Conservation (phyloP, 768 basidiomycete species). For the Termitomyces sp. region DNA sequence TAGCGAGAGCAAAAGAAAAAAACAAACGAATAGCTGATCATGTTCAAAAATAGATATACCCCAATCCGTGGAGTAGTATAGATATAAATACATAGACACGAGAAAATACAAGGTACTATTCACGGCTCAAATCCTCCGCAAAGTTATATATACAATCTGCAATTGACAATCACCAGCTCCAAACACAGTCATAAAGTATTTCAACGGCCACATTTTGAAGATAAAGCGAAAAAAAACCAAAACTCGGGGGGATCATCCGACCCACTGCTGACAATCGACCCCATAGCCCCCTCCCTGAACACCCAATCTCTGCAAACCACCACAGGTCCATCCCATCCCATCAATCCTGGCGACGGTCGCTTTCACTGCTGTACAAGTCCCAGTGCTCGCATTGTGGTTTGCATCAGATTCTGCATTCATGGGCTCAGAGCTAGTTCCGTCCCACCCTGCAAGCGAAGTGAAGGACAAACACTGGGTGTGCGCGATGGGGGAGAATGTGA, state of each 20-base stretch:
- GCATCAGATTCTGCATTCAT: neutral
- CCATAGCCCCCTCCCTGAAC: neutral
- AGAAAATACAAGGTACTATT: too few species aligned
- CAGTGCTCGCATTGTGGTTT: neutral
- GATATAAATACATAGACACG: too few species aligned
- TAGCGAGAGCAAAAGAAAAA: too few species aligned
- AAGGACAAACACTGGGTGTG: neutral
- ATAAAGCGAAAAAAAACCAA: too few species aligned
- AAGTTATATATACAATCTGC: too few species aligned
- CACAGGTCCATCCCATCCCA: neutral
- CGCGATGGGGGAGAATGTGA: neutral
- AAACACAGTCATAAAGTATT: too few species aligned
- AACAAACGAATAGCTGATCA: too few species aligned
- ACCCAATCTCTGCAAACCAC: neutral
- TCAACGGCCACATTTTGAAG: too few species aligned
- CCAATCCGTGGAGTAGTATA: too few species aligned
- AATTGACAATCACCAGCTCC: too few species aligned
- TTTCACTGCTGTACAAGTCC: neutral
- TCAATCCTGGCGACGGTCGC: neutral
- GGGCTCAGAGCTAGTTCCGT: slow-evolving; percentile 13
- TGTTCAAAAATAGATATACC: too few species aligned
- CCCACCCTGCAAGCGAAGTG: slow-evolving; percentile 4
- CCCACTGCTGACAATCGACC: neutral
- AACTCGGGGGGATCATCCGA: neutral
- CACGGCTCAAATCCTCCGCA: too few species aligned